Evolutionary conservation across 768 basidiomycete genomes (phyloP).

Genomic region (Termitomyces sp.): DNA sequence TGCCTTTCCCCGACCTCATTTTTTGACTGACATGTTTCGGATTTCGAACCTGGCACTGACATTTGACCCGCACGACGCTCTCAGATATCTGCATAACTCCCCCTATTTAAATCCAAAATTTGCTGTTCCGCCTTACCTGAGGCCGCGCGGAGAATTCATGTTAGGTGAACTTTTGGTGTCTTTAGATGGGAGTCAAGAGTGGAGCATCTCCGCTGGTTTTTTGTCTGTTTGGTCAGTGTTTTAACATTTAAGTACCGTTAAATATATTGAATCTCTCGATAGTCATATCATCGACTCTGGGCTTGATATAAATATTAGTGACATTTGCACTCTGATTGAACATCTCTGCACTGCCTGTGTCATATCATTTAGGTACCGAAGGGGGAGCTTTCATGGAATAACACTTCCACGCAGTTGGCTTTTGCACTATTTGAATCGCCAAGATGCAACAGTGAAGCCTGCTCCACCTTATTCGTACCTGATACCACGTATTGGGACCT

Average conservation of each 20-base stretch:
- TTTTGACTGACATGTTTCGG: conserved; percentile 37
- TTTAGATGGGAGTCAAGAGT: conserved; percentile 21
- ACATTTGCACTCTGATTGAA: conserved; percentile 51
- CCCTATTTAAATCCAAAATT: background rate
- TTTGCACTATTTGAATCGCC: conserved; percentile 15
- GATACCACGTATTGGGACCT: conserved; percentile 13
- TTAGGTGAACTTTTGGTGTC: conserved; percentile 19
- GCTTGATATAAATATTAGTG: conserved; percentile 37
- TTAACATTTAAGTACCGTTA: background rate
- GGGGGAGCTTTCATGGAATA: conserved; percentile 33
- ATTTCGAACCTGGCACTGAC: conserved; percentile 30
- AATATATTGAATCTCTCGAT: background rate
- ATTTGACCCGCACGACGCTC: conserved; percentile 31
- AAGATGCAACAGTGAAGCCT: conserved; percentile 2
- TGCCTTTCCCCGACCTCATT: conserved; percentile 18
- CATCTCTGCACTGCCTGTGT: conserved; percentile 36
- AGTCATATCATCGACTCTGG: conserved; percentile 40
- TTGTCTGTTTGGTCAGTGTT: conserved; percentile 34
- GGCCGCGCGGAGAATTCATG: conserved; percentile 7
- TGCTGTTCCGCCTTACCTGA: conserved; percentile 11
- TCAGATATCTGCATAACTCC: conserved; percentile 26
- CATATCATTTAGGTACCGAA: conserved; percentile 24
- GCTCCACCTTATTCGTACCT: conserved; percentile 5
- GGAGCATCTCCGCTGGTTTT: conserved; percentile 30
- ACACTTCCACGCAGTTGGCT: conserved; percentile 56